Percentiles rank a stretch among this genome's conserved stretches.
Evolutionary conservation across 768 basidiomycete species (phyloP).

Genomic region (Russula ochroleuca): DNA sequence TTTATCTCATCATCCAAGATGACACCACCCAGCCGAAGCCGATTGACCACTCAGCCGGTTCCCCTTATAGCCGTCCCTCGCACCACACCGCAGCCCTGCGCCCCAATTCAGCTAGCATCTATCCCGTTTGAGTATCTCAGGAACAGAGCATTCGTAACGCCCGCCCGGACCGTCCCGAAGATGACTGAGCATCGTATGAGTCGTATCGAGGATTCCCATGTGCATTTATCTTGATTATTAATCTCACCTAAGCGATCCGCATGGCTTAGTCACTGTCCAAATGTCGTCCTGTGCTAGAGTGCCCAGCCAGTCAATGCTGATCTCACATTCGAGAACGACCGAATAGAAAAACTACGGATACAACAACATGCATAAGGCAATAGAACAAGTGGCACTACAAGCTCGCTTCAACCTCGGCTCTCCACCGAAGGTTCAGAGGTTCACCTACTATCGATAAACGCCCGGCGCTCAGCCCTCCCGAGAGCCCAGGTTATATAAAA

Average conservation of each 20-base stretch:
- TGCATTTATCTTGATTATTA: neutral
- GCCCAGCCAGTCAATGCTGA: neutral
- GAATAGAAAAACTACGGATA: conserved; percentile 13
- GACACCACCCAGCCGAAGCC: conserved; percentile 13
- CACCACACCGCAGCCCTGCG: neutral
- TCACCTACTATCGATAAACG: too few relatives aligned
- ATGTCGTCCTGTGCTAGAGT: neutral
- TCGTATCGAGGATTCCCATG: neutral
- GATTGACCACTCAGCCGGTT: conserved; percentile 3
- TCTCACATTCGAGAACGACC: neutral
- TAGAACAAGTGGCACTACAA: neutral
- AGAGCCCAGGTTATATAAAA: neutral
- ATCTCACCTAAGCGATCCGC: neutral
- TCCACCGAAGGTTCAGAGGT: conserved; percentile 17
- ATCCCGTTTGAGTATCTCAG: neutral
- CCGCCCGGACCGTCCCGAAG: neutral
- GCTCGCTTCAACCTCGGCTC: conserved; percentile 20
- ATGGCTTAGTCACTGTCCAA: neutral
- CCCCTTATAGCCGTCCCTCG: neutral
- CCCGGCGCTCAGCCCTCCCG: neutral
- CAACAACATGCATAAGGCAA: conserved; percentile 2
- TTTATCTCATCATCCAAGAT: neutral
- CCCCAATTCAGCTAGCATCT: neutral
- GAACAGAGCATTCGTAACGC: conserved; percentile 1
- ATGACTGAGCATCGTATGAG: conserved; percentile 8